Base-by-base conservation (phyloP, 495 filamentous ascomycete species). In the Glarea lozoyensis region DNA sequence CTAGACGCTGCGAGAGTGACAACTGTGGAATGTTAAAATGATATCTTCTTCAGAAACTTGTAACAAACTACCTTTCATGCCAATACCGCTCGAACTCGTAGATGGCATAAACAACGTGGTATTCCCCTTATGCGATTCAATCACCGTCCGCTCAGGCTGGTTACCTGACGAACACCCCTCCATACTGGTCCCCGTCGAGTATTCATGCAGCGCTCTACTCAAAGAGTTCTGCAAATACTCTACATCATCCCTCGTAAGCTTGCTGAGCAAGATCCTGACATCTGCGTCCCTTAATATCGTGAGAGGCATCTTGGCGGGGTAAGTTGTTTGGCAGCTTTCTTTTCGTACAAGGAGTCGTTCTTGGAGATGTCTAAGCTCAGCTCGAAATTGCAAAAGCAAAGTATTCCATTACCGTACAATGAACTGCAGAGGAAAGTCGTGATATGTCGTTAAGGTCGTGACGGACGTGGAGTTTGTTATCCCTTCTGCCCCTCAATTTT, bases 51-150 rank as follows among this genome's bases (percentile, higher is more conserved):
- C n/a, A 29, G n/a, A 15, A 24, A 25, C 10, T 16, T 1, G 12
- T 7, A 7, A 44, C 11, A 36, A 19, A 52, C 53, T 16, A 73
- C 67, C 70, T 56, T 76, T 75, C 40, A 74, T 57, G 12, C 64
- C 70, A 38, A 71, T 60, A 13, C 70, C 68, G 1, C 52, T 35
- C 0, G 65, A 52, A 40, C 62, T 68, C 17, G 64, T 76, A 2
- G 85, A 85, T 3, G 92, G 92, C 92, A 96, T 98, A 60, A 94
- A 92, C 22, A 97, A 68, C 0, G 85, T 94, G 2, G 84, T 93
- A 31, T 78, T 75, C 27, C 86, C 82, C 66, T 86, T 81, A 16
- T 64, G 69, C 22, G 72, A 72, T 32, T 77, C 75, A 35, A 90
- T 73, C 0, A 79, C 72, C 0, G 84, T 84, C 35, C 90, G 75